phyloP scores from a whole-genome alignment of 306 rosid species.

The Arachis hypogaea region DNA sequence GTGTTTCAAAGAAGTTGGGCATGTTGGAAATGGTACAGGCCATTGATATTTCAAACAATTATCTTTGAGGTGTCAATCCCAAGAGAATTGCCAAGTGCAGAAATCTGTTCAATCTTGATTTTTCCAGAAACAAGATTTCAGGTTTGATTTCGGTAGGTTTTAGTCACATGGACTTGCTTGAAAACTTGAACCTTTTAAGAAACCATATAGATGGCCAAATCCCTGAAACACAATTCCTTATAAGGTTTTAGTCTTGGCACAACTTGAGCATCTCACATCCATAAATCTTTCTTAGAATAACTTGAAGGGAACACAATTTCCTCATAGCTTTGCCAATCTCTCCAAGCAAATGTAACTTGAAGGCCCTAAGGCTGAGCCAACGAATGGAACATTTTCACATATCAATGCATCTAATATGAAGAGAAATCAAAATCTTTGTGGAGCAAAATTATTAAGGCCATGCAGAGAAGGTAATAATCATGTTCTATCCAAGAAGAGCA shows the following conservation, averaged over 20 bases:
- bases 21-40: conserved; percentile 69
- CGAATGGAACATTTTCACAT: conserved; percentile 58
- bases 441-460: too few species aligned
- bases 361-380: conserved; percentile 59
- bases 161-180: too few species aligned
- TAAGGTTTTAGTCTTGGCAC: too few species aligned
- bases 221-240: too few species aligned
- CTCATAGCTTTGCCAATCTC: conserved; percentile 53
- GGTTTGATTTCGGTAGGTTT: conserved; percentile 30
- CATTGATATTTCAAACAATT: conserved; percentile 43
- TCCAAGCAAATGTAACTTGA: conserved; percentile 65
- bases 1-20: conserved; percentile 70
- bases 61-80: conserved; percentile 66
- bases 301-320: conserved; percentile 55
- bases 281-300: too few species aligned
- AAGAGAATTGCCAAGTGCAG: conserved; percentile 55
- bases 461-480: conserved; percentile 21
- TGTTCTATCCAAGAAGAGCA: conserved; percentile 55
- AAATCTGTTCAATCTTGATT: conserved; percentile 71
- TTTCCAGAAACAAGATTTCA: conserved; percentile 72
- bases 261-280: too few species aligned
- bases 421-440: too few species aligned
- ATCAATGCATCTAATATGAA: conserved; percentile 6
- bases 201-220: too few species aligned
- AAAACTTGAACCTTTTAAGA: too few species aligned